Evolutionary conservation across 352 stramenopile species (phyloP), one percentile per base, ranked within the genome.

Genomic region (Plasmopara viticola): DNA sequence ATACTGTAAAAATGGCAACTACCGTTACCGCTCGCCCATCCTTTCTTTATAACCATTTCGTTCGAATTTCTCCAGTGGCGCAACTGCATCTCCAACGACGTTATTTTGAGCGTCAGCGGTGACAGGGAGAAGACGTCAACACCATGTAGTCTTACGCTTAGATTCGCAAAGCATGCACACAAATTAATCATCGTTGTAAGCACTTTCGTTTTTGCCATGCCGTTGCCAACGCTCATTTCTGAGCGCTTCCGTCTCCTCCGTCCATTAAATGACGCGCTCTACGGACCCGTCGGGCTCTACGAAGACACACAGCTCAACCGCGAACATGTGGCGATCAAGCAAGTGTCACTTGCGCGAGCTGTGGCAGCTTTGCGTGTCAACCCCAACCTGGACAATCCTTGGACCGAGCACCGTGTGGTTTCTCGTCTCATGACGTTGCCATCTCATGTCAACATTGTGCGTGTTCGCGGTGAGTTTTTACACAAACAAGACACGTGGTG

Each of bases 251-350:
- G 48, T 8, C 29, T 59, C 4, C 41, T 29, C 12, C 52, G 42
- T 15, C 28, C 46, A 17, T 35, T 65, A n/a, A 53, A 41, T 38
- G 47, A 71, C 42, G 66, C 71, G 13, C 56, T 80, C 17, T 85
- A 76, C 43, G 42, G 70, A 15, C 47, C 62, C 20, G 70, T 81
- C 15, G 64, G 64, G 30, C 56, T 81, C 15, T 84, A 69, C 48
- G 44, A 75, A 15, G 73, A 84, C 54, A 49, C 55, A 6, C 33
- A 48, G 4, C 25, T 13, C 33, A 44, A 41, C 29, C 43, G 67
- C 37, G 54, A 68, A 48, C 59, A 54, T 5, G 73, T 84, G 37
- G 73, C 70, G 31, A 58, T 84, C 62, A 84, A 84, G 51, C 59
- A 79, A 34, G 66, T 74, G 17, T 68, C 58, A 8, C 58, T 82